Base-by-base conservation (phyloP, 2,329 filamentous ascomycete species). In the Pyrenochaeta sp. region DNA sequence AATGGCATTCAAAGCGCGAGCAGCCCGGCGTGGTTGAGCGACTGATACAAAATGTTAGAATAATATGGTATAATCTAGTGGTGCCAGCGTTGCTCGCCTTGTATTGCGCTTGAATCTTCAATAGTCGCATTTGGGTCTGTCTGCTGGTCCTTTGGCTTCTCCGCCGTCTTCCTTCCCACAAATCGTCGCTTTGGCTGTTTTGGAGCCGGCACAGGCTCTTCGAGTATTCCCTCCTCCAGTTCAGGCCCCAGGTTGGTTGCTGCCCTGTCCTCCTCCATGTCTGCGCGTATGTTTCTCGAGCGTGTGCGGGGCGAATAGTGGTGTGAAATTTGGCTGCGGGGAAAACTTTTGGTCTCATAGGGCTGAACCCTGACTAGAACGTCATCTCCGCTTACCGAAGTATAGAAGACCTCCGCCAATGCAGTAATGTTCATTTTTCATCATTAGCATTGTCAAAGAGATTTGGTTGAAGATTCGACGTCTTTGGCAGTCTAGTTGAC, bases 171-270 rank as follows among this genome's bases (percentile, higher is more conserved):
- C 56, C 90, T 81, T 20, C 94, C 94, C 13, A 99, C 87, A 58
- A 99, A 99, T 44, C 93, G 84, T 73, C 93, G 92, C 77, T 89
- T 96, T 15, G 94, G 94, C 62, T 93, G 88, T 65, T 81, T 89
- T 35, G 74, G 69, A 1, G 67, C 67, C 14, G 77, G 58, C 6
- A 72, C 72, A 17, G 76, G 70, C 46, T 78, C 80, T 69, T 73
- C 77, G 57, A 68, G 74, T 63, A 82, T 79, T 52, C 86, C 85
- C 27, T 87, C 83, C 53, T 88, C 83, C 37, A 82, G 80, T 9
- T 84, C 85, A 28, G 88, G 79, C 45, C 88, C 88, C 19, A 93
- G 73, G 61, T 91, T 87, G 21, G 85, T 81, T 49, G 84, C 77
- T 21, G 81, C 83, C 57, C 89, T 77, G 65, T 93, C 89, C 58